Conservation (phyloP, 805 yeast genomes). For the Teunomyces kruisii region DNA sequence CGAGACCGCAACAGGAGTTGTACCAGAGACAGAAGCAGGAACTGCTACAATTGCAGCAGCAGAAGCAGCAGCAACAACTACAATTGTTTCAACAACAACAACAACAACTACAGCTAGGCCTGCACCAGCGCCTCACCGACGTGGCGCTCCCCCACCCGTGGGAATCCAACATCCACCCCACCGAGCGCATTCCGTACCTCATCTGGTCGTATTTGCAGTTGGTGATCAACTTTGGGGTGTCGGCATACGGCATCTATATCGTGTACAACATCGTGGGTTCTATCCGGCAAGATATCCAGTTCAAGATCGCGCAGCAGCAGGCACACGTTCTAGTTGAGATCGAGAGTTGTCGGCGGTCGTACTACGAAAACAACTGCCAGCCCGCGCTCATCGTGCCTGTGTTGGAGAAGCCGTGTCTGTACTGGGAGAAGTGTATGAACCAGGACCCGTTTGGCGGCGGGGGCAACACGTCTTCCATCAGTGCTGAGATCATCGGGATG, state of each 20-base stretch:
- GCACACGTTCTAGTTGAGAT: slow-evolving; percentile 50
- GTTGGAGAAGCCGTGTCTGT: slow-evolving; percentile 52
- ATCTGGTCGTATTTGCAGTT: slow-evolving; percentile 64
- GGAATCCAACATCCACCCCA: slow-evolving; percentile 52
- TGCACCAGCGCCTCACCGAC: not conserved
- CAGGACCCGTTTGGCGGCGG: slow-evolving; percentile 49
- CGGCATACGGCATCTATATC: slow-evolving; percentile 45
- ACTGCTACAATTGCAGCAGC: not conserved
- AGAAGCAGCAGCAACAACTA: not conserved
- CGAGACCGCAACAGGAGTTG: too few species aligned
- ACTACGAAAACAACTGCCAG: slow-evolving; percentile 55
- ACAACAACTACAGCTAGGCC: not conserved
- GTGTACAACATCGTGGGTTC: slow-evolving; percentile 45
- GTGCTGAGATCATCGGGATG: slow-evolving; percentile 63
- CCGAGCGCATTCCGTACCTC: slow-evolving; percentile 53
- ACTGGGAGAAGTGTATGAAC: slow-evolving; percentile 68
- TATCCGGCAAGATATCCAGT: slow-evolving; percentile 53
- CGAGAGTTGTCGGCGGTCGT: slow-evolving; percentile 52
- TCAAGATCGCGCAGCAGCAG: slow-evolving; percentile 49
- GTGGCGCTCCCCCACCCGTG: slow-evolving; percentile 56
- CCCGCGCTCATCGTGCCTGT: slow-evolving; percentile 59
- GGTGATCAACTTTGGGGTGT: slow-evolving; percentile 47
- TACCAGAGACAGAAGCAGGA: not conserved
- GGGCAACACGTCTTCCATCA: slow-evolving; percentile 52
- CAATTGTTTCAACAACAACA: not conserved